A percentile compares a stretch with the other conserved stretches of the same genome.
Conservation (phyloP, 805 yeast genomes). For the Zygotorulaspora florentina region DNA sequence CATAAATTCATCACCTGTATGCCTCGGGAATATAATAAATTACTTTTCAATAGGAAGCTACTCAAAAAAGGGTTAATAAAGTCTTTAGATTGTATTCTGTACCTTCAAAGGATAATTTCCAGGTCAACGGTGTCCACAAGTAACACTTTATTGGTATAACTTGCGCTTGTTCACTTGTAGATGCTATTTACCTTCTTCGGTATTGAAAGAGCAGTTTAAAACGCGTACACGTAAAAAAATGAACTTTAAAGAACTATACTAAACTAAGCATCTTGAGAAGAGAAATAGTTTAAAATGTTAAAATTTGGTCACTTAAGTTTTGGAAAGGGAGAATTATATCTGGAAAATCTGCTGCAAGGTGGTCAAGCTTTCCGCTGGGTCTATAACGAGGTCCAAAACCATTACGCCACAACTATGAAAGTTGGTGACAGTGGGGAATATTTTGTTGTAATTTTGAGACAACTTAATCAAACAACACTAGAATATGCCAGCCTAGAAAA, state of each 20-base stretch:
- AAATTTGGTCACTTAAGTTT: constrained; percentile 13
- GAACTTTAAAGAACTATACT: background rate
- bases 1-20: constrained; percentile 8
- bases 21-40: background rate
- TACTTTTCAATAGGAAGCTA: too few relatives aligned
- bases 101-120: too few relatives aligned
- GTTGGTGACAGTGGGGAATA: constrained; percentile 36
- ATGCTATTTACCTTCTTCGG: too few relatives aligned
- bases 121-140: too few relatives aligned
- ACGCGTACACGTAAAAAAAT: background rate
- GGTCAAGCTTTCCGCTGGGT: constrained; percentile 37
- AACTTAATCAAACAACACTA: constrained; percentile 44
- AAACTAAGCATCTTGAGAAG: background rate
- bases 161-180: too few relatives aligned
- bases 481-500: constrained; percentile 48
- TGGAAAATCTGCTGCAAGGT: constrained; percentile 45
- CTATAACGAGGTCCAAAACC: constrained; percentile 19
- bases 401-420: constrained; percentile 27
- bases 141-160: too few relatives aligned
- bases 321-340: constrained; percentile 30
- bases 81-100: too few relatives aligned
- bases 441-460: constrained; percentile 61
- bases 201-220: background rate
- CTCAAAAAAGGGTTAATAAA: background rate
- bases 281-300: constrained; percentile 3